phyloP scores from a whole-genome alignment of 495 filamentous ascomycete species.

The Talaromyces adpressus region DNA sequence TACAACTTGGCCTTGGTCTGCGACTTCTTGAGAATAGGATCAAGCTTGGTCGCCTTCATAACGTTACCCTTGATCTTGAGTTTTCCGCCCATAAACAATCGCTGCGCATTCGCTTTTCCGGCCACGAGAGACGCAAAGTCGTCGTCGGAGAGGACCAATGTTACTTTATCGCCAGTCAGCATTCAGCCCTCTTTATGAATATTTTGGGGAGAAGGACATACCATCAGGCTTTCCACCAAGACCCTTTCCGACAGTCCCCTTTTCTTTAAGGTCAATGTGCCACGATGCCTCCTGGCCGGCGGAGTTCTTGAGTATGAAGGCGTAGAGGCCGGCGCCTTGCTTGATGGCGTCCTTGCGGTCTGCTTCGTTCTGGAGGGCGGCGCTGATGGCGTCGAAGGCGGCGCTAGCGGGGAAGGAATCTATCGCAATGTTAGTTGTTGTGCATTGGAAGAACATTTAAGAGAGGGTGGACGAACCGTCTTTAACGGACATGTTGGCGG shows the following conservation, averaged over 20 bases:
- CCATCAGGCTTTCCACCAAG: conserved; percentile 72
- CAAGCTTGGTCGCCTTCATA: conserved; percentile 98
- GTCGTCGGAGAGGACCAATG: conserved; percentile 72
- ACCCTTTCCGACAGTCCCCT: conserved; percentile 75
- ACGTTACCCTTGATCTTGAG: conserved; percentile 97
- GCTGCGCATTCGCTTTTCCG: conserved; percentile 91
- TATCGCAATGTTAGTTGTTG: conserved; percentile 23
- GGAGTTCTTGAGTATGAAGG: conserved; percentile 86
- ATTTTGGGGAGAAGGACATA: conserved; percentile 35
- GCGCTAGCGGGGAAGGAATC: conserved; percentile 84
- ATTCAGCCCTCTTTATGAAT: no score
- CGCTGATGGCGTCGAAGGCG: conserved; percentile 84
- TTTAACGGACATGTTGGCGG: conserved; percentile 69
- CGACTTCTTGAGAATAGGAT: conserved; percentile 88
- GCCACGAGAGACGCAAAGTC: conserved; percentile 77
- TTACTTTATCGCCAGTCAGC: conserved; percentile 46
- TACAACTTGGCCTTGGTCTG: conserved; percentile 81
- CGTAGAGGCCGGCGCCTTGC: conserved; percentile 79
- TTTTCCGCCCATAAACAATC: conserved; percentile 93
- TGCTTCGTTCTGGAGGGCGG: conserved; percentile 60
- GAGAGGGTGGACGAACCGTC: conserved; percentile 47
- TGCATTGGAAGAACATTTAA: not conserved
- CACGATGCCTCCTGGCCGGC: conserved; percentile 72
- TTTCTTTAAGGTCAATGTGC: conserved; percentile 93
- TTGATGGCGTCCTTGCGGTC: conserved; percentile 84